These are phyloP conservation scores for Terana coerulea DNA, from an alignment of 768 basidiomycete species.

Conservation along the genomic window DNA sequence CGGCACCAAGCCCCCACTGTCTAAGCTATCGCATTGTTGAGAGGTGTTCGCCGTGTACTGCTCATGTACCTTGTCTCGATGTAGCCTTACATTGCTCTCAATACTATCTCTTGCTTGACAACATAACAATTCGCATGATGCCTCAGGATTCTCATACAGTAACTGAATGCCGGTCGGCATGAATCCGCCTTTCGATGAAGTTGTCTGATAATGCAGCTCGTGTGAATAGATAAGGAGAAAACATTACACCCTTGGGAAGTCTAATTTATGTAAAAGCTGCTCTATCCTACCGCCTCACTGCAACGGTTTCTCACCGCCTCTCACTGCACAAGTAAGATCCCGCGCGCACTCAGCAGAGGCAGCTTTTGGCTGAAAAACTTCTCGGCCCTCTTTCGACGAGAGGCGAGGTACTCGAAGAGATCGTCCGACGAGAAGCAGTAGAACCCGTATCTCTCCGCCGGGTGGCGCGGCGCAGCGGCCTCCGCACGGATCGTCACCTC, in stretches of 20 bases:
- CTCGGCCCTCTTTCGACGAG: not conserved
- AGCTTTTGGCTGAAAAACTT: not conserved
- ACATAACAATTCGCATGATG: too few species aligned
- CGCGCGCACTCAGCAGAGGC: not conserved
- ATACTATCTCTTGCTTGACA: too few species aligned
- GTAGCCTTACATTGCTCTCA: not conserved
- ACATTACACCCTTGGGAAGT: too few species aligned
- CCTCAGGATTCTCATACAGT: too few species aligned
- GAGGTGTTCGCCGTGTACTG: not conserved
- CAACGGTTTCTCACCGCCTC: too few species aligned
- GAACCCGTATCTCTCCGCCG: not conserved
- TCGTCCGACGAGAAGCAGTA: slow-evolving; percentile 6
- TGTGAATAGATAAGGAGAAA: too few species aligned
- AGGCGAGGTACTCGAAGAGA: slow-evolving; percentile 1
- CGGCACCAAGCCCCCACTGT: slow-evolving; percentile 72
- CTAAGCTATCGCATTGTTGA: slow-evolving; percentile 29
- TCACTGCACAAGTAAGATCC: not conserved
- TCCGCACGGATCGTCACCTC: not conserved
- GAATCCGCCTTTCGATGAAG: too few species aligned
- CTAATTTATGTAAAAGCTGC: too few species aligned
- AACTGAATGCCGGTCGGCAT: too few species aligned
- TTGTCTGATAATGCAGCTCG: too few species aligned
- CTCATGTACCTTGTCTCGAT: not conserved
- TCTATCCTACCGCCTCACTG: too few species aligned
- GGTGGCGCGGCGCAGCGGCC: not conserved